Conservation (phyloP, 805 yeast species). For the Huiozyma sinensis region DNA sequence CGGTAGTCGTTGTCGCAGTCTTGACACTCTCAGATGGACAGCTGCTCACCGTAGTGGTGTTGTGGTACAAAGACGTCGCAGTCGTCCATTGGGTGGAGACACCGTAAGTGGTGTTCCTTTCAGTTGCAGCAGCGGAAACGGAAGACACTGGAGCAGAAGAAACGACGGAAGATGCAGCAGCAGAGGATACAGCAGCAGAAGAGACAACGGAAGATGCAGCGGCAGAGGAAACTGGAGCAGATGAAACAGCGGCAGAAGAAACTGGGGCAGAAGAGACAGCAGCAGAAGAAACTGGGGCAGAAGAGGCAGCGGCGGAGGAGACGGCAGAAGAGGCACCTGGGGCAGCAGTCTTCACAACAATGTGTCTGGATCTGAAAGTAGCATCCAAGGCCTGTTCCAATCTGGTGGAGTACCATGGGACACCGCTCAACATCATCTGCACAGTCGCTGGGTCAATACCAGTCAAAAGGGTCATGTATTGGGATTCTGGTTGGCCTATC, state of each 20-base stretch:
- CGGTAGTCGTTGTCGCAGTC: constrained; percentile 1
- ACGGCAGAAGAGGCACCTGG: neutral
- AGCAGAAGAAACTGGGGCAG: neutral
- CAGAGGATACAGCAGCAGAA: neutral
- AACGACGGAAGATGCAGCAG: neutral
- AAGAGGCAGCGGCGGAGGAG: constrained; percentile 1
- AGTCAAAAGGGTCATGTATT: constrained; percentile 23
- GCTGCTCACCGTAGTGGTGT: neutral
- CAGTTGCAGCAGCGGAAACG: neutral
- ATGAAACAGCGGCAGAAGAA: neutral
- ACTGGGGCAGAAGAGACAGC: neutral
- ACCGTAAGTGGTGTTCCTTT: neutral
- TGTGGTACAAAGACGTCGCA: neutral
- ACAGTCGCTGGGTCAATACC: constrained; percentile 20
- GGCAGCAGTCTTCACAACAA: constrained; percentile 12
- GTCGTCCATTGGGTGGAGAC: constrained; percentile 1
- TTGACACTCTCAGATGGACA: neutral
- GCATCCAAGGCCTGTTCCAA: constrained; percentile 4
- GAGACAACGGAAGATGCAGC: neutral
- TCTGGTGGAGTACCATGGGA: constrained; percentile 29
- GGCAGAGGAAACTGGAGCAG: neutral
- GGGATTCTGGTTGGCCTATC: constrained; percentile 16
- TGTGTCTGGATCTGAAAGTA: constrained; percentile 3
- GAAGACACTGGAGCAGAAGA: neutral
- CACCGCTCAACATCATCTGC: constrained; percentile 22